phyloP scores from a whole-genome alignment of 2,329 filamentous ascomycete species.

The Diaporthe australafricana region DNA sequence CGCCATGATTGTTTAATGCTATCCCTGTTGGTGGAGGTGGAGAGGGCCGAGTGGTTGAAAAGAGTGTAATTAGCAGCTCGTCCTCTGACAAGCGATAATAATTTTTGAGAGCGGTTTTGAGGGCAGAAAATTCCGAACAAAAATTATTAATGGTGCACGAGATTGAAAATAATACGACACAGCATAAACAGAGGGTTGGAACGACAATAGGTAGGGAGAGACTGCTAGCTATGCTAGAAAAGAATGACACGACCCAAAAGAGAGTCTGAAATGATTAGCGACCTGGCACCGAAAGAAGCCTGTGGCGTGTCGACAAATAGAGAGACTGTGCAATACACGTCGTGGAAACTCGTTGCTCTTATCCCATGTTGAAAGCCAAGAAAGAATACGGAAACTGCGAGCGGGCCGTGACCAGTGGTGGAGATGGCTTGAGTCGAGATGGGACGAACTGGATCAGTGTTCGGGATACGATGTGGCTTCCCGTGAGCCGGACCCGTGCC shows the following conservation, averaged over 20 bases:
- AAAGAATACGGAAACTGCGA: background rate
- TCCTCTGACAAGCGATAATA: fast-evolving
- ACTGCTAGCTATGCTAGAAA: conserved; percentile 11
- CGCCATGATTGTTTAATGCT: background rate
- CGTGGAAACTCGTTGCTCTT: background rate
- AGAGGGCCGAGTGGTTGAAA: background rate
- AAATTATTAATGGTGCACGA: no score
- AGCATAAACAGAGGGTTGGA: background rate
- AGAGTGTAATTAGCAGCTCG: background rate
- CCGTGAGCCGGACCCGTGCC: background rate
- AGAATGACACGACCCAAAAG: background rate
- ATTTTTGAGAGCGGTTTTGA: background rate
- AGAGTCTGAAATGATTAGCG: background rate
- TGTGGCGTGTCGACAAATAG: background rate
- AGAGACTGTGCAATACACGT: background rate
- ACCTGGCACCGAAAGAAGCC: background rate
- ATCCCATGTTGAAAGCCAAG: background rate
- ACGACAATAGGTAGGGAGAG: background rate
- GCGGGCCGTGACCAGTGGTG: background rate
- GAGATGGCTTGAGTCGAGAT: conserved; percentile 19
- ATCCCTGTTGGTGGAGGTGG: background rate
- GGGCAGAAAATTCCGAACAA: no score
- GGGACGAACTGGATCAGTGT: conserved; percentile 6
- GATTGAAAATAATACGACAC: background rate
- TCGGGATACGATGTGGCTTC: background rate